Evolutionary conservation across 805 yeast genomes (phyloP), one percentile per base, ranked within the genome.

Genomic region (Candida insectorum): DNA sequence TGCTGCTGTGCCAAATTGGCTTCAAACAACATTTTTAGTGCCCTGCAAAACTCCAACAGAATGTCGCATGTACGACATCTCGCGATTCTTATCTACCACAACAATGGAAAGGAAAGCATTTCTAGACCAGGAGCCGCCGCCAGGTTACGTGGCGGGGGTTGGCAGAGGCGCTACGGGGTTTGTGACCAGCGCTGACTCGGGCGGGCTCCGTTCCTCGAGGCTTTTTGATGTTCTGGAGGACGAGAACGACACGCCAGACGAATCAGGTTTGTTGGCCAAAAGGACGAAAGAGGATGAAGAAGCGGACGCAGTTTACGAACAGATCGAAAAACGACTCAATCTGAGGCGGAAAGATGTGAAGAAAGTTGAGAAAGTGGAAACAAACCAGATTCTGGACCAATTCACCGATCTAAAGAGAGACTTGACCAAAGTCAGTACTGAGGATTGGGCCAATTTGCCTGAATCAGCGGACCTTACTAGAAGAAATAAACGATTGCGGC

Each of bases 151-250:
- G 25, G 83, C 97, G 3, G 98, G 98, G 16, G 60, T 88, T 6
- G 97, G 97, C 0, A 69, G 98, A 52, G 98, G 98, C 17, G 97
- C 97, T 2, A 75, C 85, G 1, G 97, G 97, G 4, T 89, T 93
- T 57, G 79, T 89, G 0, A 87, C 96, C 0, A 73, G 87, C 38
- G 86, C 93, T 1, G 94, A 83, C 41, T 55, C 83, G 11, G 86
- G 86, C 0, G 37, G 38, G 2, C 18, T 37, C 14, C 69, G 71
- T 2, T 39, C 41, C 9, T 38, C 62, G 37, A 43, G 67, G 40
- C 57, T 34, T 34, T 52, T 64, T 36, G 51, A 48, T 16, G 49
- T 40, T 34, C 35, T 31, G 13, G 49, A 40, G 23, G 50, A 49
- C 19, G 51, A 45, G 5, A 51, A 50, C 18, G 49, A 48, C n/a